phyloP scores from a whole-genome alignment of 768 basidiomycete genomes.

The Rhizopogon rudus region DNA sequence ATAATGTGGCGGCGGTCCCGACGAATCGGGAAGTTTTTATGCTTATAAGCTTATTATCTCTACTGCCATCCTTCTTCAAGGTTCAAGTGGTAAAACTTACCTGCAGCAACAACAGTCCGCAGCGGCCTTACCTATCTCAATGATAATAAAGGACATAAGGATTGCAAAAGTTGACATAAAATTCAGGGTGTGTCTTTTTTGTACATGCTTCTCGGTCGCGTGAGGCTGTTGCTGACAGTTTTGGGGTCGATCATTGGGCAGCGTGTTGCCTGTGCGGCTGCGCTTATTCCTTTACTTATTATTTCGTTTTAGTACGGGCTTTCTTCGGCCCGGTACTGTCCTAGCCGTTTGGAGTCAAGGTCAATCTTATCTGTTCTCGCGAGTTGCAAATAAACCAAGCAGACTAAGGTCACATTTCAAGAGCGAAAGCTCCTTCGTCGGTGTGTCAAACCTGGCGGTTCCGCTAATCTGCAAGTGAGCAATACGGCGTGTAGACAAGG shows the following conservation, averaged over 20 bases:
- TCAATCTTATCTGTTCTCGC: background rate
- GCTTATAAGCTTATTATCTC: background rate
- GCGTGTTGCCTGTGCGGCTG: constrained; percentile 3
- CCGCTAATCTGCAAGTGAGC: background rate
- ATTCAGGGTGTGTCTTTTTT: background rate
- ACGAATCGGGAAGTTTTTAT: background rate
- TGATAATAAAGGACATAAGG: constrained; percentile 7
- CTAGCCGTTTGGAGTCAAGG: background rate
- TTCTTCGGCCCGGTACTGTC: background rate
- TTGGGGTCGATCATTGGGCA: constrained; percentile 21
- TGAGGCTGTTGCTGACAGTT: constrained; percentile 26
- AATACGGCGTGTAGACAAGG: constrained; percentile 1
- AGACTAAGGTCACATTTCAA: background rate
- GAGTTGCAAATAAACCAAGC: background rate
- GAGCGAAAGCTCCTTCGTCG: background rate
- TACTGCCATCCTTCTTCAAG: background rate
- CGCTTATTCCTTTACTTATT: background rate
- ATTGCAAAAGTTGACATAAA: constrained; percentile 24
- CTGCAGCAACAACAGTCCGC: constrained; percentile 6
- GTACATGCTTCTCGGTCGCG: constrained; percentile 11
- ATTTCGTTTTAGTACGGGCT: background rate
- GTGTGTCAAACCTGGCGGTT: background rate
- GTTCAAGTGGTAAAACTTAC: no score
- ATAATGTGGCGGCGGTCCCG: background rate
- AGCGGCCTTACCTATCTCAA: constrained; percentile 3